These are phyloP conservation scores for Fusarium sp. DNA, from an alignment of 2,329 filamentous ascomycete species.

Conservation along the genomic window DNA sequence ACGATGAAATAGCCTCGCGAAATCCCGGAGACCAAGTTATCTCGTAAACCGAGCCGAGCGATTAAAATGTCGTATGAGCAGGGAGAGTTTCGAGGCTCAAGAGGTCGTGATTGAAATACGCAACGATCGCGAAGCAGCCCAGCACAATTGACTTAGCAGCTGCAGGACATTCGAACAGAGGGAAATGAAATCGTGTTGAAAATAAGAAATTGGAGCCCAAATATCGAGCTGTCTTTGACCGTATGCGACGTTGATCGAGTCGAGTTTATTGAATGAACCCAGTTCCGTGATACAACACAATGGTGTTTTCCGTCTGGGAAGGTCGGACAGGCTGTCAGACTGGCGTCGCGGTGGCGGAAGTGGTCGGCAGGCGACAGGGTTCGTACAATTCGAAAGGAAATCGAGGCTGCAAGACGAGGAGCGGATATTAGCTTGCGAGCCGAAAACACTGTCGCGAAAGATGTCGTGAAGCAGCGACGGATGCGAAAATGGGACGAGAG, in stretches of 20 bases:
- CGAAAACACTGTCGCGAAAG: constrained; percentile 21
- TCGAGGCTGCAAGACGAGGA: constrained; percentile 38
- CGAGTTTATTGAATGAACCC: constrained; percentile 24
- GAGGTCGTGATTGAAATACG: constrained; percentile 18
- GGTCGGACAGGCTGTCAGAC: constrained; percentile 41
- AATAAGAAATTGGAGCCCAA: neutral
- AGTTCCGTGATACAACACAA: constrained; percentile 35
- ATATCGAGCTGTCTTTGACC: constrained; percentile 9
- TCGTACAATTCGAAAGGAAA: constrained; percentile 39
- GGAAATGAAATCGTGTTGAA: neutral
- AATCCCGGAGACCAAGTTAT: constrained; percentile 37
- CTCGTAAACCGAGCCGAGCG: constrained; percentile 10
- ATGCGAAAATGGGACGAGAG: constrained; percentile 27
- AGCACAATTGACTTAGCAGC: constrained; percentile 35
- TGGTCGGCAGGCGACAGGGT: constrained; percentile 41
- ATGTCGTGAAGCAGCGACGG: constrained; percentile 24
- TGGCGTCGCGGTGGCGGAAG: constrained; percentile 41
- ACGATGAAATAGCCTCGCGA: constrained; percentile 32
- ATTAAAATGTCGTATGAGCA: constrained; percentile 11
- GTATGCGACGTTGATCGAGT: constrained; percentile 31
- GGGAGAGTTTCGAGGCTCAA: neutral
- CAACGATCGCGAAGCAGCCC: constrained; percentile 30
- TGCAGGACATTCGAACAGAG: constrained; percentile 35
- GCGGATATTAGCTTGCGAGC: constrained; percentile 32
- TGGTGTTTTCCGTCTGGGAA: constrained; percentile 39